Percentiles rank a stretch among this genome's conserved stretches.
Conservation (phyloP, 2,329 filamentous ascomycete genomes). For the Alternaria panax region DNA sequence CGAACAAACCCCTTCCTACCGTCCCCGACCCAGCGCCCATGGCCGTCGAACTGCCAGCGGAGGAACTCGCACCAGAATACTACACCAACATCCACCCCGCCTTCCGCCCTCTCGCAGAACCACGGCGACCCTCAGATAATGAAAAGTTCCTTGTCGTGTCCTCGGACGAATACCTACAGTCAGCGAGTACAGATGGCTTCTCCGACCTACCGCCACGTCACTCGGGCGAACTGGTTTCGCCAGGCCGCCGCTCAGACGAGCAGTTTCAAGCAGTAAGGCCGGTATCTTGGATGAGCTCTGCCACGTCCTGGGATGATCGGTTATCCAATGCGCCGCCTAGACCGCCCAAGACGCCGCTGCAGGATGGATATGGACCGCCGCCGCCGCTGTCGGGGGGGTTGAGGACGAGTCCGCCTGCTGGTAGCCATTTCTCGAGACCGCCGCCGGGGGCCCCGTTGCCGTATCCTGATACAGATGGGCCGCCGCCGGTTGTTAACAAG, state of each 20-base stretch:
- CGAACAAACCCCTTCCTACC: conserved; percentile 45
- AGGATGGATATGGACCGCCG: conserved; percentile 30
- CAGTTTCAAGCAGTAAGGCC: conserved; percentile 35
- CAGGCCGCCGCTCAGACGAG: conserved; percentile 43
- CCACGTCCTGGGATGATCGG: conserved; percentile 37
- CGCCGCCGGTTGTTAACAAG: conserved; percentile 85
- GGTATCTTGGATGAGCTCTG: conserved; percentile 36
- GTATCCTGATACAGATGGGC: conserved; percentile 81
- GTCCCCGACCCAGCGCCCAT: conserved; percentile 54
- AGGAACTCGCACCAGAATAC: conserved; percentile 54
- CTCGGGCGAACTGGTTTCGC: conserved; percentile 72
- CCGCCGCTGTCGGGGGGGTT: conserved; percentile 21
- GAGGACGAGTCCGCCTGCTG: conserved; percentile 15
- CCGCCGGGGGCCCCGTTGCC: conserved; percentile 62
- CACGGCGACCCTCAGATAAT: conserved; percentile 31
- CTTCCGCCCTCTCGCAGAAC: conserved; percentile 47
- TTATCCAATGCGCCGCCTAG: conserved; percentile 43
- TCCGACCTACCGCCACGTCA: conserved; percentile 40
- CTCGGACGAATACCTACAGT: conserved; percentile 64
- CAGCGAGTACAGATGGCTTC: conserved; percentile 48
- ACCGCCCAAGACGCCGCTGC: conserved; percentile 52
- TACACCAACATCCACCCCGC: conserved; percentile 33
- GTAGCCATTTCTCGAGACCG: conserved; percentile 36
- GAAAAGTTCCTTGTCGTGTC: conserved; percentile 65
- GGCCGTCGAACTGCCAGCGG: conserved; percentile 67